Base-by-base conservation (phyloP, 2,329 filamentous ascomycete genomes). In the Biscogniauxia mediterranea region DNA sequence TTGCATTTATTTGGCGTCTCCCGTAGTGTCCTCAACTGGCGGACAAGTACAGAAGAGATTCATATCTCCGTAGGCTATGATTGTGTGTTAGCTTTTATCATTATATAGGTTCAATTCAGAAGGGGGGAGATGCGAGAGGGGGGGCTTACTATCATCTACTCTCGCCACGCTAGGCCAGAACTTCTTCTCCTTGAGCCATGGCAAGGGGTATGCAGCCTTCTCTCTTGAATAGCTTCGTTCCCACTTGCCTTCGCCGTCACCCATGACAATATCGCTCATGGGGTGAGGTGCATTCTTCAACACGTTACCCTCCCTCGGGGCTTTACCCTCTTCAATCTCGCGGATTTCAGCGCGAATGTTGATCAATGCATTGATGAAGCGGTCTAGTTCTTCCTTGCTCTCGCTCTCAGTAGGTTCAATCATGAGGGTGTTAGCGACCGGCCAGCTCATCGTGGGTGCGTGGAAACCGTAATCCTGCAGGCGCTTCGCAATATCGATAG, bases 381-480 rank as follows among this genome's bases (percentile, higher is more conserved):
- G 89, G 76, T 97, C 94, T 1, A 98, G 85, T 81, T 98, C 94
- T 64, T 89, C 89, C 76, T 95, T 93, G 77, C 86, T 91, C 81
- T 98, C 94, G 15, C 89, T 93, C 79, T 97, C 94, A 0, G 94
- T 98, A 1, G 94, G 94, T 80, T 98, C 94, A 67, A 98, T 96
- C 94, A 98, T 98, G 52, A 98, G 86, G 0, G 94, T 97, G 78
- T 96, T 96, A 57, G 92, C 85, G 1, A 98, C 93, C 1, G 94
- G 94, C 91, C 92, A 97, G 74, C 89, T 93, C 94, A 98, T 97
- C 57, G 94, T 98, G 0, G 94, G 94, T 1, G 93, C 91, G 77
- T 98, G 94, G 85, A 98, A 98, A 51, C 94, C 94, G 74, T 96
- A 98, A 75, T 98, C 94, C 78, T 97, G 93, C 20, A 98, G 86